phyloP scores from a whole-genome alignment of 2,329 filamentous ascomycete species.

The Aspergillus sp. region DNA sequence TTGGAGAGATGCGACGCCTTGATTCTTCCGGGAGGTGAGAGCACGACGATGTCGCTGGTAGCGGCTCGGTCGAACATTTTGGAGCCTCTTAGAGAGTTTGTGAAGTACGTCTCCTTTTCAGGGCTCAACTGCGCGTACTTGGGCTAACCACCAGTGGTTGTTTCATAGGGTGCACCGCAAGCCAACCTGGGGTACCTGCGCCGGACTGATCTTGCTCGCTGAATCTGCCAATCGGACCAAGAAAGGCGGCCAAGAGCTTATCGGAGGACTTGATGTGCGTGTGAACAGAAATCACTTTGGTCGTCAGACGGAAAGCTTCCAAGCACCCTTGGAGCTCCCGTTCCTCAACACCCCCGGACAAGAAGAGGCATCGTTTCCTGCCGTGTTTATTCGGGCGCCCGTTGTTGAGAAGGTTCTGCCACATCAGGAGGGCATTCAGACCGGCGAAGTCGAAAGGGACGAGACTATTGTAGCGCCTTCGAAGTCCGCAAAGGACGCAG shows the following conservation, averaged over 20 bases:
- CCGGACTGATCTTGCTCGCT: constrained; percentile 85
- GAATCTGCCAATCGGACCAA: constrained; percentile 87
- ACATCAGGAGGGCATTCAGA: constrained; percentile 49
- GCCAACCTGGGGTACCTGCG: constrained; percentile 94
- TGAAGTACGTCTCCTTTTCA: constrained; percentile 64
- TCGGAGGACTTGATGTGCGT: constrained; percentile 85
- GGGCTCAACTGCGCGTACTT: background rate
- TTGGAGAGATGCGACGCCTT: constrained; percentile 74
- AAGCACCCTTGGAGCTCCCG: constrained; percentile 68
- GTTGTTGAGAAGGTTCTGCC: constrained; percentile 80
- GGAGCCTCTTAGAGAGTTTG: constrained; percentile 81
- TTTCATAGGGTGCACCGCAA: constrained; percentile 63
- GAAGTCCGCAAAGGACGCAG: constrained; percentile 44
- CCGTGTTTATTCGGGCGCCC: constrained; percentile 90
- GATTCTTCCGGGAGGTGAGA: constrained; percentile 91
- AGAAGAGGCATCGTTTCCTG: constrained; percentile 60
- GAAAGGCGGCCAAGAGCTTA: constrained; percentile 85
- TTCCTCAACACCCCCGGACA: constrained; percentile 53
- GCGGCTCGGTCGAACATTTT: constrained; percentile 77
- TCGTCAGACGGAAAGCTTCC: constrained; percentile 87
- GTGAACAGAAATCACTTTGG: constrained; percentile 96
- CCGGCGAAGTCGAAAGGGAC: constrained; percentile 45
- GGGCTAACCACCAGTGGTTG: constrained; percentile 12
- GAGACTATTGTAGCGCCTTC: constrained; percentile 59
- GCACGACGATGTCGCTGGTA: constrained; percentile 87